Conservation (phyloP, 495 filamentous ascomycete genomes). For the Amorphotheca resinae region DNA sequence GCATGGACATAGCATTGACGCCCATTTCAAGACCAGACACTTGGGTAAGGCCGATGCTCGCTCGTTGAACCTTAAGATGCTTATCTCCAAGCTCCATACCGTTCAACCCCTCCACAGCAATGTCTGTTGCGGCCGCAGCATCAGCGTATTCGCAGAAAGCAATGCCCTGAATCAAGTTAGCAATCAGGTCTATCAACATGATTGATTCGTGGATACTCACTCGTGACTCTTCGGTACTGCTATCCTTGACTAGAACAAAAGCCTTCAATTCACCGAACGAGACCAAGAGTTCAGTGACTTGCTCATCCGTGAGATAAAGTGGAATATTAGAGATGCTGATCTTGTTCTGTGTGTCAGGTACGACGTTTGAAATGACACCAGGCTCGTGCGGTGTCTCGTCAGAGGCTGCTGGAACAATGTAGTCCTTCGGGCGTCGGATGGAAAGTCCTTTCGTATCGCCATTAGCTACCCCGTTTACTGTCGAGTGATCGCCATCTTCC, state of each 20-base stretch:
- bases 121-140: slow-evolving; percentile 51
- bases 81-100: slow-evolving; percentile 84
- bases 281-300: slow-evolving; percentile 77
- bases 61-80: slow-evolving; percentile 71
- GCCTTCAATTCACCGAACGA: slow-evolving; percentile 90
- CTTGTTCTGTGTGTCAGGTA: slow-evolving; percentile 89
- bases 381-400: slow-evolving; percentile 68
- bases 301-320: slow-evolving; percentile 73
- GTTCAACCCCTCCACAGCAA: slow-evolving; percentile 84
- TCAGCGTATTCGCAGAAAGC: slow-evolving; percentile 95
- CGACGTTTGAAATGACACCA: slow-evolving; percentile 64
- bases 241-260: slow-evolving; percentile 85
- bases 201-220: slow-evolving; percentile 40
- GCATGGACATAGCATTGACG: slow-evolving; percentile 97
- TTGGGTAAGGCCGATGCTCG: slow-evolving; percentile 86
- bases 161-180: slow-evolving; percentile 54
- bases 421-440: slow-evolving; percentile 89
- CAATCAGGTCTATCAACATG: slow-evolving; percentile 8
- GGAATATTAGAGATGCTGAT: slow-evolving; percentile 87
- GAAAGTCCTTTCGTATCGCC: slow-evolving; percentile 51
- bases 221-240: slow-evolving; percentile 70
- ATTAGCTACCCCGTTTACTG: slow-evolving; percentile 40
- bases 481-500: slow-evolving; percentile 51
- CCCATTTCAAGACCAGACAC: slow-evolving; percentile 84
- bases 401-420: slow-evolving; percentile 77